Base-by-base conservation (phyloP, 345 rosid genomes). In the Salix suchowensis region DNA sequence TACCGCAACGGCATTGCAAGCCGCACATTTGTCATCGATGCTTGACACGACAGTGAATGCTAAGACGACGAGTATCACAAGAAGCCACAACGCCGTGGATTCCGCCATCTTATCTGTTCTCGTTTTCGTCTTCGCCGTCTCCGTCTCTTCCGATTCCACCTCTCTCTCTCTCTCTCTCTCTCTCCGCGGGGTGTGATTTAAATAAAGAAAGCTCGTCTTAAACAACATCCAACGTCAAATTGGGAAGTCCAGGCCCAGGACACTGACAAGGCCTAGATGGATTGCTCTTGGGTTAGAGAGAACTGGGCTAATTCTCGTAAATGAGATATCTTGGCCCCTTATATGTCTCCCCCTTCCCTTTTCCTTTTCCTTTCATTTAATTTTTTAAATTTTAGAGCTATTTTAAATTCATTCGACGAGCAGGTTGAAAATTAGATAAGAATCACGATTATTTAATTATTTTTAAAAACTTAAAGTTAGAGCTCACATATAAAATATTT, bases 1-100 rank as follows among this genome's bases (percentile, higher is more conserved):
- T 91, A 95, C 98, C 87, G 98, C 90, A 73, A 93, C 91, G 67
- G 97, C 97, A 74, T 84, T 86, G 84, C 98, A 93, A 65, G 97
- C 97, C 32, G 91, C 88, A 65, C 98, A 93, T 70, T 89, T 91
- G 77, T 95, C 90, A 16, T 95, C 96, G 58, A 91, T 77, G 76
- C 85, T 75, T 5, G 74, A 74, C 39, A 82, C 79, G 3, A 12
- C 74, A 0, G 73, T 16, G 5, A 70, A 52, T 32, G 81, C 55
- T 26, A 84, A 71, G 42, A 84, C 48, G 28, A 90, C 71, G 65
- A 89, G 72, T 2, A 79, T 71, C 70, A 79, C 58, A 19, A 85
- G 4, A 40, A 87, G 76, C 77, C 68, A 69, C 77, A 37, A 4
- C 72, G 68, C 81, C 78, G 62, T 37, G 32, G 74, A 62, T 82